Evolutionary conservation across 208 protist species (phyloP).

Genomic region (Endotrypanum monterogeii): DNA sequence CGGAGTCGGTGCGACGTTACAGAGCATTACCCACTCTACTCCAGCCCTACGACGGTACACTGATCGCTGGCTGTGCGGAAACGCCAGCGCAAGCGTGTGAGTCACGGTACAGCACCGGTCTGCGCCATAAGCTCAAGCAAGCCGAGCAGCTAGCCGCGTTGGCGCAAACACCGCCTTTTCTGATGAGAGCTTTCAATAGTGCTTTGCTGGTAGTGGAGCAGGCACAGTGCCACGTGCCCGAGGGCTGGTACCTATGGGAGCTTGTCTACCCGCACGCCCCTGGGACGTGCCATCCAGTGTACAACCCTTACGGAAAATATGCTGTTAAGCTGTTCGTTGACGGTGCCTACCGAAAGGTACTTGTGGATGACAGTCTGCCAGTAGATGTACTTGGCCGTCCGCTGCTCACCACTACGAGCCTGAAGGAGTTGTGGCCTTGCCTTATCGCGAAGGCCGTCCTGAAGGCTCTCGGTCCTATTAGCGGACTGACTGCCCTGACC

Average conservation of each 20-base stretch:
- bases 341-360: constrained; percentile 80
- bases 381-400: constrained; percentile 80
- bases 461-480: constrained; percentile 47
- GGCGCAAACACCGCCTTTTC: constrained; percentile 68
- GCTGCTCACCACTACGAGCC: constrained; percentile 70
- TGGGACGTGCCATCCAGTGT: constrained; percentile 83
- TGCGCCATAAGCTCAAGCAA: constrained; percentile 74
- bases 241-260: constrained; percentile 87
- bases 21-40: constrained; percentile 66
- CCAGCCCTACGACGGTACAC: constrained; percentile 74
- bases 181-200: constrained; percentile 92
- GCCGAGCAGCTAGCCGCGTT: constrained; percentile 72
- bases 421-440: constrained; percentile 88
- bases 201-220: constrained; percentile 66
- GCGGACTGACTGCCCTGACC: constrained; percentile 40
- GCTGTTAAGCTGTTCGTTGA: constrained; percentile 89
- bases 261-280: constrained; percentile 86
- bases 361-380: constrained; percentile 87
- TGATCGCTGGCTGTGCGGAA: constrained; percentile 59
- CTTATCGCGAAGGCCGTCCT: constrained; percentile 86
- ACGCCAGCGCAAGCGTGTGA: constrained; percentile 71
- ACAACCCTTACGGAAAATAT: constrained; percentile 93
- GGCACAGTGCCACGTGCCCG: constrained; percentile 48
- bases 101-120: constrained; percentile 81
- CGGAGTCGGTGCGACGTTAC: constrained; percentile 57